A percentile compares a stretch with the other conserved stretches of the same genome.
Conservation (phyloP, 2,329 filamentous ascomycete species). For the Hypomyces rosellus region DNA sequence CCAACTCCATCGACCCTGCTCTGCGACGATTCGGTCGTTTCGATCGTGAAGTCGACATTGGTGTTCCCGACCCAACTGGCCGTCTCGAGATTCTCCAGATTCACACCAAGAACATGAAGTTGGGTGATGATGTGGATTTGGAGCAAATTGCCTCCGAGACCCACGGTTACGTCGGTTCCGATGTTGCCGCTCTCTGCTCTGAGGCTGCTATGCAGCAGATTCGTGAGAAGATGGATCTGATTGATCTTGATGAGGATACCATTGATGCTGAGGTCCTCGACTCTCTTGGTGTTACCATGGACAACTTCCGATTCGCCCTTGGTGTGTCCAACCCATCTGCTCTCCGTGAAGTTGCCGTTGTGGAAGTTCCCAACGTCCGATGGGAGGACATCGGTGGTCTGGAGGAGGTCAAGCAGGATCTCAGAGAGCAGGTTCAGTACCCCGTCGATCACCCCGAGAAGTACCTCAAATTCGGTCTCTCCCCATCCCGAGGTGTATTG, state of each 20-base stretch:
- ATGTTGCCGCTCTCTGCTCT: conserved; percentile 96
- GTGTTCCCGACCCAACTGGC: conserved; percentile 94
- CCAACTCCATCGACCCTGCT: conserved; percentile 97
- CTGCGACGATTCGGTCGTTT: conserved; percentile 97
- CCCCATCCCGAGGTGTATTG: conserved; percentile 93
- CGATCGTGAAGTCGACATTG: conserved; percentile 97
- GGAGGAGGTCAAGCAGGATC: conserved; percentile 97
- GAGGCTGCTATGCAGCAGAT: conserved; percentile 99
- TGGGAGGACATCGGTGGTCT: conserved; percentile 99
- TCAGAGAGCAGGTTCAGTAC: conserved; percentile 98
- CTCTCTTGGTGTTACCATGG: conserved; percentile 97
- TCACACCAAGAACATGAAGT: conserved; percentile 99
- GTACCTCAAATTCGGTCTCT: conserved; percentile 99
- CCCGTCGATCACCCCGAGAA: conserved; percentile 99
- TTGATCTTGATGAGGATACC: conserved; percentile 97
- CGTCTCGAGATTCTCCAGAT: conserved; percentile 99
- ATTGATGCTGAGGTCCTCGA: conserved; percentile 98
- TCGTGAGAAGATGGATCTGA: conserved; percentile 99
- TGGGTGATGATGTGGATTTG: conserved; percentile 91
- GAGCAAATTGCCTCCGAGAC: conserved; percentile 96
- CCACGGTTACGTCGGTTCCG: conserved; percentile 97
- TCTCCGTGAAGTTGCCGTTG: conserved; percentile 95
- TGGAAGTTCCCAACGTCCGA: conserved; percentile 97
- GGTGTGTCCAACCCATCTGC: conserved; percentile 98
- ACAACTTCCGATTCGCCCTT: conserved; percentile 98